Conservation (phyloP, 129 eudicot genomes). For the Tagetes erecta region DNA sequence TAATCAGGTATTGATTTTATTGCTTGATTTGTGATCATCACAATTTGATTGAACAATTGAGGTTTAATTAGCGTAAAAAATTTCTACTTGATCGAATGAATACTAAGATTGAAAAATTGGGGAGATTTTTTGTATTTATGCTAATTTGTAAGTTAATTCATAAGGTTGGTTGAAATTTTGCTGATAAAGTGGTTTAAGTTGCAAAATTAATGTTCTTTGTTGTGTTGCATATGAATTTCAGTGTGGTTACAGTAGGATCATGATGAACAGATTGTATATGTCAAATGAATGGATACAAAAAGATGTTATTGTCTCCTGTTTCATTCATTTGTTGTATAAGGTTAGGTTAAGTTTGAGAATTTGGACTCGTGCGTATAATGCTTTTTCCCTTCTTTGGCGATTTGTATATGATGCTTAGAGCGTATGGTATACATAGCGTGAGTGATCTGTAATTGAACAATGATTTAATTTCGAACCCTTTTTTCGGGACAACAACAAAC, state of each 20-base stretch:
- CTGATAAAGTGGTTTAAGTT: background rate
- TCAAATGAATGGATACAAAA: background rate
- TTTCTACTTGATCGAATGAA: background rate
- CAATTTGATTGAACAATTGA: background rate
- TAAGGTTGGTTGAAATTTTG: background rate
- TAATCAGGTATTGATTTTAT: background rate
- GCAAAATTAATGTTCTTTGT: background rate
- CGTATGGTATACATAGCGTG: too few relatives aligned
- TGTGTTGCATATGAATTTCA: background rate
- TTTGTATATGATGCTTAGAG: background rate
- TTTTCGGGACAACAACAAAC: too few relatives aligned
- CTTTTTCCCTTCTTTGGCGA: background rate
- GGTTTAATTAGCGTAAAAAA: background rate
- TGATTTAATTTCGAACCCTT: too few relatives aligned
- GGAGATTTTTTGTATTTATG: constrained; percentile 7
- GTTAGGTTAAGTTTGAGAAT: background rate
- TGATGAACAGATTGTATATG: background rate
- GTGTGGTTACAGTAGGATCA: background rate
- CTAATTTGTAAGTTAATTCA: background rate
- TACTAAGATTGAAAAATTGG: background rate
- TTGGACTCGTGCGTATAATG: background rate
- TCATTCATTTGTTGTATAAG: background rate
- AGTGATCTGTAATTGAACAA: too few relatives aligned
- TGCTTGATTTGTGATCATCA: background rate
- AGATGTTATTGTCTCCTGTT: background rate